Evolutionary conservation across 1,284 basidiomycete genomes (phyloP).

Genomic region (Cryptococcus sp.): DNA sequence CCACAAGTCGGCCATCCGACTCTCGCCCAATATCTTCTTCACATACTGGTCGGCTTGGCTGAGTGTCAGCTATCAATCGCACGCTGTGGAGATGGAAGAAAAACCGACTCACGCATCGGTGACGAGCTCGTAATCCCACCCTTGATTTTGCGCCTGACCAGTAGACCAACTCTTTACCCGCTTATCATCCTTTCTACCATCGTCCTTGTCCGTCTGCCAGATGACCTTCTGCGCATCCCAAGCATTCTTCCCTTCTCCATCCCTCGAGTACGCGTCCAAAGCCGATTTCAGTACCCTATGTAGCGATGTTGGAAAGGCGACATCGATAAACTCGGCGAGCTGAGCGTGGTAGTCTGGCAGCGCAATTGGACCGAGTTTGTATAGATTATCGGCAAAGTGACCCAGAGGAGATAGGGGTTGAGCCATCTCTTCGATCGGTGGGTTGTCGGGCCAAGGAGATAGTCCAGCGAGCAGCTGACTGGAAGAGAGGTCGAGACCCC

Average conservation of each 20-base stretch:
- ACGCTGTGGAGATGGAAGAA: not conserved
- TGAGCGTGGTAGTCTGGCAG: conserved; percentile 16
- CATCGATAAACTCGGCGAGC: conserved; percentile 22
- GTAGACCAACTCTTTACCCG: conserved; percentile 34
- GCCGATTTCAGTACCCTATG: conserved; percentile 8
- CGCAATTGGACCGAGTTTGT: conserved; percentile 21
- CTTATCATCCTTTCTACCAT: conserved; percentile 2
- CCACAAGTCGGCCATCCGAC: conserved; percentile 34
- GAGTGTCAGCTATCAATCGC: conserved; percentile 1
- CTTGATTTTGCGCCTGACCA: conserved; percentile 25
- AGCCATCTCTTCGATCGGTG: conserved; percentile 6
- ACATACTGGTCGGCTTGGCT: conserved; percentile 33
- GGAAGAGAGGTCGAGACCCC: conserved; percentile 25
- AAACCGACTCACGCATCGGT: conserved; percentile 31
- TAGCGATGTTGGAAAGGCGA: conserved; percentile 17
- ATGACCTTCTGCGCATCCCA: conserved; percentile 29
- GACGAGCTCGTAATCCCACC: conserved; percentile 39
- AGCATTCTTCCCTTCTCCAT: conserved; percentile 3
- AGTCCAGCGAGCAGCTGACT: conserved; percentile 18
- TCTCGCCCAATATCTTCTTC: conserved; percentile 16
- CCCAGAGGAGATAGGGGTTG: conserved; percentile 26
- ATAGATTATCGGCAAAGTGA: conserved; percentile 31
- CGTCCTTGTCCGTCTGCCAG: conserved; percentile 45
- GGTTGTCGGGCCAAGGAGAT: conserved; percentile 22
- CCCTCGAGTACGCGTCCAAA: conserved; percentile 6